Conservation (phyloP, 1,284 basidiomycete species). For the Cystobasidium slooffiae region DNA sequence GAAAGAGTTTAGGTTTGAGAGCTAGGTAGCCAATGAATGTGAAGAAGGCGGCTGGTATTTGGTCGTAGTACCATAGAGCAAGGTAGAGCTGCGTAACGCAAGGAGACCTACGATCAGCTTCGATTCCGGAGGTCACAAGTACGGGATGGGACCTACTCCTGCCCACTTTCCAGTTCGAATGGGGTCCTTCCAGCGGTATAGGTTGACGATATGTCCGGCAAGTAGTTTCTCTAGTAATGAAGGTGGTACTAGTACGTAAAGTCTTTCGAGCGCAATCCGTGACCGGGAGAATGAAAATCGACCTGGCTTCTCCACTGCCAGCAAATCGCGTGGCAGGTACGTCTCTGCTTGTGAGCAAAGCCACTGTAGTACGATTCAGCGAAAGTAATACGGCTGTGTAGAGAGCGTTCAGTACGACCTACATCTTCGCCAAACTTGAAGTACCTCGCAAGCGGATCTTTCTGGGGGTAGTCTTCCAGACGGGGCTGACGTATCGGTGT, state of each 20-base stretch:
- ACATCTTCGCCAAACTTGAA: slow-evolving; percentile 34
- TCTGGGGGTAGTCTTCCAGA: slow-evolving; percentile 6
- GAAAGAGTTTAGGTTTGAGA: slow-evolving; percentile 19
- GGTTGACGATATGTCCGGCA: slow-evolving; percentile 14
- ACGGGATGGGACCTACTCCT: neutral
- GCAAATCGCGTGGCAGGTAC: slow-evolving; percentile 24
- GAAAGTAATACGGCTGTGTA: no score
- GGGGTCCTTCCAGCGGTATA: slow-evolving; percentile 43
- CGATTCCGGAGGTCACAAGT: neutral
- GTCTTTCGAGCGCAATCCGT: slow-evolving; percentile 22
- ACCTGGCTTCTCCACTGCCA: slow-evolving; percentile 14
- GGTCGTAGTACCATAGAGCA: slow-evolving; percentile 39
- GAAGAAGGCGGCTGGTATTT: slow-evolving; percentile 38
- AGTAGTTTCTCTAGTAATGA: slow-evolving; percentile 18
- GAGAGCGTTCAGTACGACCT: neutral
- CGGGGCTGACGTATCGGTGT: neutral
- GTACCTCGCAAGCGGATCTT: neutral
- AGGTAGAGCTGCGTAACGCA: slow-evolving; percentile 13
- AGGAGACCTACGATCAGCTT: neutral
- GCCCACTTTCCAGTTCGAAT: slow-evolving; percentile 13
- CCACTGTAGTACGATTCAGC: slow-evolving; percentile 8
- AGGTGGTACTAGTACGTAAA: slow-evolving; percentile 40
- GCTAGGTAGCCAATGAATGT: slow-evolving; percentile 19
- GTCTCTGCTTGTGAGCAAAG: slow-evolving; percentile 26
- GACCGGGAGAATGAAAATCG: slow-evolving; percentile 26